Evolutionary conservation across 23 red algal genomes (phyloP), one percentile per base, ranked within the genome.

Genomic region (Gracilaria gracilis): DNA sequence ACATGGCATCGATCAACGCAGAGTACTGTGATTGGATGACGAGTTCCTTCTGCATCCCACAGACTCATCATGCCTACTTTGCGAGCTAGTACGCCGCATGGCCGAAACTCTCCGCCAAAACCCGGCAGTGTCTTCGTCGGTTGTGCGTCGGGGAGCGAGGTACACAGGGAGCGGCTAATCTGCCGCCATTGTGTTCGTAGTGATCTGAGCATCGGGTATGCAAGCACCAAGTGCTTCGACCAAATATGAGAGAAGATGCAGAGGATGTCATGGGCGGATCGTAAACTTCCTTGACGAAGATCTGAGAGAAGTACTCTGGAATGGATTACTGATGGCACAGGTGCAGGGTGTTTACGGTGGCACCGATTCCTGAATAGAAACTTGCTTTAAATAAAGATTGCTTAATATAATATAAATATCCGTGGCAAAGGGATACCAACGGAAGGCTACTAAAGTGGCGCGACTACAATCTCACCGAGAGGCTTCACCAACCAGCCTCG

Each of bases 1-100:
- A 98, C 97, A 57, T 98, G 97, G 79, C 93, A 95, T 9, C 93
- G 81, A 51, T 98, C 97, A 27, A 98, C 78, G 73, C 86, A 86
- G 39, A 98, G 71, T 19, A 98, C 97, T 79, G 97, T 96, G 51
- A 94, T 78, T 1, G 88, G 84, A 57, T 94, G 90, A 44, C 81
- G 67, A 0, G 59, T 55, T 19, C 94, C 94, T 49, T 90, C n/a
- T 35, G 67, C 93, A 58, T 98, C 93, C 89, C 93, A 98, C 15
- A 94, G 83, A 77, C 61, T 89, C 90, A 98, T 95, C 93, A 96
- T 98, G 32, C 97, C 97, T 11, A 96, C 89, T 40, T 98, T 98
- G 27, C 93, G 87, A 1, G 93, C 97, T 36, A 98, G 79, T 12
- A 96, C 80, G 4, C 97, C 97, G 61, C 89, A 78, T 57, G 90